Base-by-base conservation (phyloP, 176 grass and related monocot genomes). In the Raddia distichophylla region DNA sequence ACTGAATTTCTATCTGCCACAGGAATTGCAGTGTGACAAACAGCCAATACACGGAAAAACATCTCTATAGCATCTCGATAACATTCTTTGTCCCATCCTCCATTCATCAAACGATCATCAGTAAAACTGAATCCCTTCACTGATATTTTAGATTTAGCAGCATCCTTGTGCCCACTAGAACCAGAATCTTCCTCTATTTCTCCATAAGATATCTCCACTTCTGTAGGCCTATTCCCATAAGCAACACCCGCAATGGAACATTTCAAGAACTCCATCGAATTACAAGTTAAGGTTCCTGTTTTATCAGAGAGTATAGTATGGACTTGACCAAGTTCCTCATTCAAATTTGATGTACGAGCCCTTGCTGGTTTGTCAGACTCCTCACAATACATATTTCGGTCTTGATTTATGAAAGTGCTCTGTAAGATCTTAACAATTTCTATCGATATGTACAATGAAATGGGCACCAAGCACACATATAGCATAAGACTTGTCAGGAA, bases 181-280 rank as follows among this genome's bases (percentile, higher is more conserved):
- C 48, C 85, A 75, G 79, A 62, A 61, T 80, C 77, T 87, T 81
- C 64, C 6, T 73, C 78, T 88, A 87, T 90, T 78, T 81, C 91
- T 82, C 82, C 92, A 76, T 80, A 90, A 68, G 92, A 89, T n/a
- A 70, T 92, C 69, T 91, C 88, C 10, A 91, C 88, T 85, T 94
- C 90, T 14, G 69, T 85, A 62, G 87, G 67, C 8, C 83, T 89
- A 35, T 84, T 75, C 4, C 94, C 94, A 74, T 97, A 97, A 77
- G 89, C 80, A 63, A 75, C 89, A 56, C 92, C 94, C 13, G 91
- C 90, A 57, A 97, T 94, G 9, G 94, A 97, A 77, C 94, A 97
- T 85, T 94, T 97, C 73, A 97, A 77, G 80, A 97, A 97, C 70
- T 97, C 94, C 94, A 97, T 97, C 18, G 94, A 97, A 75, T 97